Conservation (phyloP, 495 filamentous ascomycete species). For the Parmelia sp. region DNA sequence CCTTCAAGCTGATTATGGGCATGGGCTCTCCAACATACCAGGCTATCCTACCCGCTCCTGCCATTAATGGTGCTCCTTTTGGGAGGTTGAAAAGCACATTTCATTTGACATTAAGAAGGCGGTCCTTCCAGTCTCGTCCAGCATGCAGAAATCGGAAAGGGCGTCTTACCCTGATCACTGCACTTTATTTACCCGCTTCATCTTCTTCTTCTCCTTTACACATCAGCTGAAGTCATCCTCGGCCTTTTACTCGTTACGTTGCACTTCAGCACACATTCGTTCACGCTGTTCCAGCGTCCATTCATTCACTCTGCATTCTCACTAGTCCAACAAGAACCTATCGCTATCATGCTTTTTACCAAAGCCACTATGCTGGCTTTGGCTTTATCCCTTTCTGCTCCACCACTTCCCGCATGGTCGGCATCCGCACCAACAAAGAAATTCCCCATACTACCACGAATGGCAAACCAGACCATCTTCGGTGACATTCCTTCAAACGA, state of each 20-base stretch:
- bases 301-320: neutral
- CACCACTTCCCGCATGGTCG: neutral
- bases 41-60: neutral
- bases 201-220: neutral
- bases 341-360: neutral
- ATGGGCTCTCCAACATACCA: neutral
- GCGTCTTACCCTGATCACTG: neutral
- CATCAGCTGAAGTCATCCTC: neutral
- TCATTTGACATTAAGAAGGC: neutral
- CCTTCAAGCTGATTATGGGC: neutral
- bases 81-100: neutral
- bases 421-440: neutral
- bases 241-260: neutral
- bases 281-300: neutral
- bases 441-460: neutral
- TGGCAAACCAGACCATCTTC: neutral
- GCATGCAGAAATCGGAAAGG: neutral
- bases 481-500: neutral
- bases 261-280: neutral
- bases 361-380: neutral
- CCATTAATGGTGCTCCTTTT: neutral
- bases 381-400: neutral
- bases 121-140: neutral
- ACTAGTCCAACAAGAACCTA: neutral
- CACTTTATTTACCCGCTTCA: neutral